phyloP scores from a whole-genome alignment of 768 basidiomycete species.

The Tylopilus vinaceipallidus region DNA sequence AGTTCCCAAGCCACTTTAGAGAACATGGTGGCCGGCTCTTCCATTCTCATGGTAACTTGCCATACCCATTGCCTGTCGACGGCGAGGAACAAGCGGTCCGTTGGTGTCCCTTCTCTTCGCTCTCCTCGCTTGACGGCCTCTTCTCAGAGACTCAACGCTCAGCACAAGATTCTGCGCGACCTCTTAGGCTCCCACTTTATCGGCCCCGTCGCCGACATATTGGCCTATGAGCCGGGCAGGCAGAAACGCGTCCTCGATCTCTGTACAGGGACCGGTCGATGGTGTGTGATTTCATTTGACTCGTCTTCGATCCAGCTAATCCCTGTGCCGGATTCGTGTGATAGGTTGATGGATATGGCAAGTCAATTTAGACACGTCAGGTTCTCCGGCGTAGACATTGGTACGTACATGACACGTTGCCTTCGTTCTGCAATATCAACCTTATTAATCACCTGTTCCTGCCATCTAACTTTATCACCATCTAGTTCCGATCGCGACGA shows the following conservation, averaged over 20 bases:
- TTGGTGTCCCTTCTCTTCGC: constrained; percentile 2
- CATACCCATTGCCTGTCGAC: constrained; percentile 76
- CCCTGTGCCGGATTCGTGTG: constrained; percentile 10
- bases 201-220: constrained; percentile 55
- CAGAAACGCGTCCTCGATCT: constrained; percentile 63
- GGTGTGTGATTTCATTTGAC: constrained; percentile 44
- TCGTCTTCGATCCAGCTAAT: constrained; percentile 20
- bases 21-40: constrained; percentile 63
- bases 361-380: constrained; percentile 56
- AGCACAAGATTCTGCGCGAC: constrained; percentile 48
- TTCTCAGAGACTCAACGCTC: constrained; percentile 49
- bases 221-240: constrained; percentile 40
- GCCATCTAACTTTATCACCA: constrained; percentile 4
- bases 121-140: not conserved
- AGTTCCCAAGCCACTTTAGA: constrained; percentile 59
- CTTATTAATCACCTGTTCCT: constrained; percentile 10
- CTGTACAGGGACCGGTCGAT: constrained; percentile 74
- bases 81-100: constrained; percentile 64
- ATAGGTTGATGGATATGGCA: constrained; percentile 77
- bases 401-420: constrained; percentile 39
- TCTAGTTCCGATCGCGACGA: constrained; percentile 69
- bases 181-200: constrained; percentile 57
- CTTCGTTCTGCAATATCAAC: constrained; percentile 8
- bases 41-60: constrained; percentile 59
- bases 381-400: constrained; percentile 76